These are phyloP conservation scores for Thalassiosira profunda DNA, from an alignment of 108 stramenopile species.

Conservation along the genomic window DNA sequence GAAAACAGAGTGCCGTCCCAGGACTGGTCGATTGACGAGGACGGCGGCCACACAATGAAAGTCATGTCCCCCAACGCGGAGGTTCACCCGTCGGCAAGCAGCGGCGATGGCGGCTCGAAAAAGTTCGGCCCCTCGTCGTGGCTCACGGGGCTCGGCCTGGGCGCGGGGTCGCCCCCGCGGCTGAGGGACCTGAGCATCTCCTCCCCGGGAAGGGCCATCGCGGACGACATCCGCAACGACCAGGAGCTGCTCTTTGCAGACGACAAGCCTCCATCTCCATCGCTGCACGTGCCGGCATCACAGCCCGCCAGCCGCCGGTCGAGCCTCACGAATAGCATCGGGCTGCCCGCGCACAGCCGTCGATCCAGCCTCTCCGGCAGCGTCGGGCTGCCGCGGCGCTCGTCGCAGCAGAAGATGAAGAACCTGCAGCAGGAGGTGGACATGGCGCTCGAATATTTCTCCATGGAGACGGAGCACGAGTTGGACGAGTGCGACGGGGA, in stretches of 20 bases:
- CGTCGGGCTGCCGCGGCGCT: background rate
- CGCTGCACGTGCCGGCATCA: background rate
- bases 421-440: slow-evolving; percentile 42
- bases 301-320: background rate
- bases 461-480: slow-evolving; percentile 17
- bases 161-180: no score
- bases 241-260: slow-evolving; percentile 18
- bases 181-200: no score
- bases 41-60: no score
- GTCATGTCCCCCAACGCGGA: no score
- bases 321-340: background rate
- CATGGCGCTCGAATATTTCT: slow-evolving; percentile 34
- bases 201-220: slow-evolving; percentile 15
- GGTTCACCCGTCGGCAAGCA: no score
- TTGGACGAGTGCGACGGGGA: slow-evolving; percentile 30
- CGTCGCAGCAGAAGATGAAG: slow-evolving; percentile 16
- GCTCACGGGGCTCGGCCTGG: no score
- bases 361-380: background rate
- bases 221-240: slow-evolving; percentile 33
- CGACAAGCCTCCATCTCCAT: background rate
- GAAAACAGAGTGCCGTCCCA: no score
- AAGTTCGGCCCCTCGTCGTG: no score
- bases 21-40: no score
- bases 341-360: background rate
- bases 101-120: no score